A percentile compares a stretch with the other conserved stretches of the same genome.
Conservation (phyloP, 2,329 filamentous ascomycete genomes). For the Arthrobotrys megalospora region DNA sequence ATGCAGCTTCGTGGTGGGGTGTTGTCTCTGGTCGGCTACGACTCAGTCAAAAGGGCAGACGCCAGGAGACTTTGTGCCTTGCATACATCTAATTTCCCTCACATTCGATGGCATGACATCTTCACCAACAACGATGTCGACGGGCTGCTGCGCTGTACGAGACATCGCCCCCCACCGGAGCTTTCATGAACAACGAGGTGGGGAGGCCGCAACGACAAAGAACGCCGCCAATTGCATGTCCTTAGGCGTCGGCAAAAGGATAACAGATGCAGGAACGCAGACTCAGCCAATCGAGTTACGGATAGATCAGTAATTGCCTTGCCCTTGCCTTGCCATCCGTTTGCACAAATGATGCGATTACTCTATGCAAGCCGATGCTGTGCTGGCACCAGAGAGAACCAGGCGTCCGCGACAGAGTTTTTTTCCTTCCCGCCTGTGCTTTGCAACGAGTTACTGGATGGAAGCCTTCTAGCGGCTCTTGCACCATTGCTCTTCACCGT, state of each 20-base stretch:
- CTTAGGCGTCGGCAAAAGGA: constrained; percentile 7
- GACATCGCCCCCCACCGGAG: constrained; percentile 9
- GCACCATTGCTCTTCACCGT: constrained; percentile 9
- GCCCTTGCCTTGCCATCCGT: constrained; percentile 23
- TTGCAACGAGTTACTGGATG: constrained; percentile 6
- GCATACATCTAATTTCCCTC: constrained; percentile 50
- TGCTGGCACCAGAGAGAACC: constrained; percentile 53
- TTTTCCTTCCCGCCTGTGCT: constrained; percentile 25
- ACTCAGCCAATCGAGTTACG: constrained; percentile 33
- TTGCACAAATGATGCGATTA: constrained; percentile 50
- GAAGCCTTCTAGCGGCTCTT: constrained; percentile 4
- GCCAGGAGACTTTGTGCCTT: constrained; percentile 35
- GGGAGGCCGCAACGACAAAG: constrained; percentile 41
- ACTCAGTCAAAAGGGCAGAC: constrained; percentile 39
- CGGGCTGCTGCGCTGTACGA: constrained; percentile 29
- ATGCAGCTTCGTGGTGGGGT: constrained; percentile 43
- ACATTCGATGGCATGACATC: constrained; percentile 23
- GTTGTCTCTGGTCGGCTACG: constrained; percentile 39
- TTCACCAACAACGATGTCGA: constrained; percentile 6
- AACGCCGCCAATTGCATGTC: constrained; percentile 24
- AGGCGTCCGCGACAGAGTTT: constrained; percentile 38
- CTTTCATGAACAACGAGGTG: constrained; percentile 5
- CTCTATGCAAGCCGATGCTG: constrained; percentile 31
- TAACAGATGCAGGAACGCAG: constrained; percentile 47
- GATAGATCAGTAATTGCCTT: constrained; percentile 47